Evolutionary conservation across 805 yeast genomes (phyloP).

Genomic region (Metschnikowia koreensis): DNA sequence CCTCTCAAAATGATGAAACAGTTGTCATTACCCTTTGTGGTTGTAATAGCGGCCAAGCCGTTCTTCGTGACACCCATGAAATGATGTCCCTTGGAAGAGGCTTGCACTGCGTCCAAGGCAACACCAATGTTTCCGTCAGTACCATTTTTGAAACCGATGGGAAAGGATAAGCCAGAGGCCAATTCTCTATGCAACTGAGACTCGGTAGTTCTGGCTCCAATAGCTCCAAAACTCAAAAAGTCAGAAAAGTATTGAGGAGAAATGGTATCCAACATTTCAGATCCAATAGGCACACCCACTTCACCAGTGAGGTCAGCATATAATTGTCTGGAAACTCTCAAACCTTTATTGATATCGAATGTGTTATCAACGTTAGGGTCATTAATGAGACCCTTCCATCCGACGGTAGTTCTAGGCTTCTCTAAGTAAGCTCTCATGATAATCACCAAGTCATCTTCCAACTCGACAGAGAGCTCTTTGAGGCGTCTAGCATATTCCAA

Average conservation of each 20-base stretch:
- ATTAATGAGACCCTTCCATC: slow-evolving; percentile 97
- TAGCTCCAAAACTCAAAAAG: slow-evolving; percentile 93
- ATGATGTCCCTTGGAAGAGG: slow-evolving; percentile 92
- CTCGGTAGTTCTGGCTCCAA: slow-evolving; percentile 98
- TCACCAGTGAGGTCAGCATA: slow-evolving; percentile 78
- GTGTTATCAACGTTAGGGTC: slow-evolving; percentile 95
- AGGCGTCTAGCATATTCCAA: slow-evolving; percentile 78
- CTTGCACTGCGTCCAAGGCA: slow-evolving; percentile 90
- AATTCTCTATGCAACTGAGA: slow-evolving; percentile 96
- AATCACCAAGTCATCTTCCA: slow-evolving; percentile 73
- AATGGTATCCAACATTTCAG: slow-evolving; percentile 96
- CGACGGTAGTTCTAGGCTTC: slow-evolving; percentile 97
- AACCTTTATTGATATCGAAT: slow-evolving; percentile 92
- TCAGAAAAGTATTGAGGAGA: slow-evolving; percentile 95
- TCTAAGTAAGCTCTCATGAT: slow-evolving; percentile 98
- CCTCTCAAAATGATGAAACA: slow-evolving; percentile 93
- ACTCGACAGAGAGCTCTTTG: slow-evolving; percentile 53
- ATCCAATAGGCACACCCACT: slow-evolving; percentile 76
- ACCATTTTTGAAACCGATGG: slow-evolving; percentile 97
- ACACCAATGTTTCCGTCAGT: slow-evolving; percentile 95
- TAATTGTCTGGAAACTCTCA: slow-evolving; percentile 82
- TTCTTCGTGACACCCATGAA: slow-evolving; percentile 94
- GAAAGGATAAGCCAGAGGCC: slow-evolving; percentile 96
- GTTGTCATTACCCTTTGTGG: slow-evolving; percentile 90
- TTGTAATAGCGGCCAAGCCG: slow-evolving; percentile 93